Conservation (phyloP, 2,329 filamentous ascomycete species). For the Colletotrichum limetticola region DNA sequence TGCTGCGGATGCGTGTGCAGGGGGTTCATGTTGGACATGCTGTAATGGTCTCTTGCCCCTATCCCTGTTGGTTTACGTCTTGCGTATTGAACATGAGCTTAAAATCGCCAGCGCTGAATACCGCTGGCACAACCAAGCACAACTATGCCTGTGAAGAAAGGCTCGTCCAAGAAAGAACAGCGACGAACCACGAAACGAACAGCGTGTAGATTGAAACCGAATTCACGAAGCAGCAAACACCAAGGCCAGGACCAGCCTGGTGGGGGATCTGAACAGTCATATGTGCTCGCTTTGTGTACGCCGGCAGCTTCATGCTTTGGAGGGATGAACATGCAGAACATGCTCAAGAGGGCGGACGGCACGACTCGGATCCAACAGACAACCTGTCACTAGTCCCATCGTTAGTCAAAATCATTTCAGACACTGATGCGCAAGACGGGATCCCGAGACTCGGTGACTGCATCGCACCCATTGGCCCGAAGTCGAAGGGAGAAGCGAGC, state of each 20-base stretch:
- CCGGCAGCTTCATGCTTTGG: neutral
- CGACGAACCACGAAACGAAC: neutral
- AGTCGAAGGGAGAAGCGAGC: constrained; percentile 24
- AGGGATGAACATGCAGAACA: constrained; percentile 18
- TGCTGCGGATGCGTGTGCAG: constrained; percentile 5
- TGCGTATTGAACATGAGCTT: neutral
- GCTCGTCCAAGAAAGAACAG: neutral
- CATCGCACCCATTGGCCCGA: constrained; percentile 17
- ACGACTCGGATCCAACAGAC: constrained; percentile 14
- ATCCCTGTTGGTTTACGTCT: neutral
- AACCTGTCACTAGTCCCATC: constrained; percentile 24
- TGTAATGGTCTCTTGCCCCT: neutral
- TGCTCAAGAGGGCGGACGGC: constrained; percentile 1
- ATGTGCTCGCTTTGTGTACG: neutral
- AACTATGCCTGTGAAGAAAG: neutral
- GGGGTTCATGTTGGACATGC: constrained; percentile 11
- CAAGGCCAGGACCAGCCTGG: neutral
- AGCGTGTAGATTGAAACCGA: neutral
- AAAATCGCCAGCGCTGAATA: neutral
- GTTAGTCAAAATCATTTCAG: constrained; percentile 24
- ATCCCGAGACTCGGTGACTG: constrained; percentile 11
- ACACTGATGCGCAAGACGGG: constrained; percentile 23
- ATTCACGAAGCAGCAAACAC: neutral
- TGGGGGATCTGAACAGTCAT: constrained; percentile 13
- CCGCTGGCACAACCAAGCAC: neutral